Conservation (phyloP, 2,329 filamentous ascomycete species). For the Myriosclerotinia curreyana region DNA sequence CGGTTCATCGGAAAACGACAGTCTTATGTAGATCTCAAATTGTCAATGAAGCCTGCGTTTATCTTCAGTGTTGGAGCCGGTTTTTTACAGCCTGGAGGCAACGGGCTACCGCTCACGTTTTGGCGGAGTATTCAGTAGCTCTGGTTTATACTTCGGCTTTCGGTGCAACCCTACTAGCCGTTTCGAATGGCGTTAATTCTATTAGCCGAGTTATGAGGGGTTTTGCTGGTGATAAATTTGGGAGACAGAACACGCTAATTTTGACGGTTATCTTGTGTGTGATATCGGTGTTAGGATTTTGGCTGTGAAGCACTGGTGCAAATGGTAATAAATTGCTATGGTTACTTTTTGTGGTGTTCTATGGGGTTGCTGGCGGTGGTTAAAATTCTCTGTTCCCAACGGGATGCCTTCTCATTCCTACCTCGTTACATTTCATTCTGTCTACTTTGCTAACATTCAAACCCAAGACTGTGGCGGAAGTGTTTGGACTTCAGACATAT, state of each 20-base stretch:
- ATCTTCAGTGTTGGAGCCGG: constrained; percentile 44
- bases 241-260: too few species aligned
- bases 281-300: too few species aligned
- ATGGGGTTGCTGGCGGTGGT: constrained; percentile 37
- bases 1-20: constrained; percentile 41
- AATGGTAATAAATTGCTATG: too few species aligned
- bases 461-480: constrained; percentile 44
- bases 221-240: too few species aligned
- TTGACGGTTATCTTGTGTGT: too few species aligned
- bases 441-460: constrained; percentile 9
- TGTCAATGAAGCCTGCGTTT: constrained; percentile 44
- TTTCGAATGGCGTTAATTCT: constrained; percentile 47
- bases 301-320: too few species aligned
- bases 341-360: too few species aligned
- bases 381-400: constrained; percentile 49
- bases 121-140: constrained; percentile 47
- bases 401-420: constrained; percentile 20
- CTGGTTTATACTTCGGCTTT: constrained; percentile 43
- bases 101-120: constrained; percentile 49
- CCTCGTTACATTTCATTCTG: background rate
- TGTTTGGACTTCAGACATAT: constrained; percentile 48
- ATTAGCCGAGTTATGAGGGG: constrained; percentile 22
- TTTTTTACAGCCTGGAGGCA: constrained; percentile 45
- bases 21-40: constrained; percentile 42
- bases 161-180: constrained; percentile 46